Percentiles rank a stretch among this genome's conserved stretches.
These are phyloP conservation scores for Entelexis sorbosivorans DNA, from an alignment of 1,139 yeast genomes.

Conservation along the genomic window DNA sequence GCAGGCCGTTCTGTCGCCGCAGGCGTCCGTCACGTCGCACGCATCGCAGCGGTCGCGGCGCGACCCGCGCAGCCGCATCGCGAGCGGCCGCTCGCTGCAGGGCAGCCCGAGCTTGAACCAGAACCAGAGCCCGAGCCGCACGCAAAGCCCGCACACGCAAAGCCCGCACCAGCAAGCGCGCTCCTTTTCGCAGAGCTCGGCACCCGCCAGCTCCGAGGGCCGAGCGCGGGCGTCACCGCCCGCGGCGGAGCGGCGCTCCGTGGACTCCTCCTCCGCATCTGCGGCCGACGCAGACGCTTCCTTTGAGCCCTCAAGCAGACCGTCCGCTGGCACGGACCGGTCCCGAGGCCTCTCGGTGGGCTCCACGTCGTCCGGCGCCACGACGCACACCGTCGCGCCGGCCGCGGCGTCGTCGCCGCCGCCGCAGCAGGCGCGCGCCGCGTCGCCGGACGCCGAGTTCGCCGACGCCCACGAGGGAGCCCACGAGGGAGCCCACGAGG, in stretches of 20 bases:
- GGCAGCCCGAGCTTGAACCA: not conserved
- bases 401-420: slow-evolving; percentile 2
- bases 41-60: slow-evolving; percentile 10
- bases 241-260: not conserved
- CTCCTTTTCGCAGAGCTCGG: not conserved
- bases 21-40: slow-evolving; percentile 11
- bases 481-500: not conserved
- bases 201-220: not conserved
- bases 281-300: not conserved
- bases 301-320: not conserved
- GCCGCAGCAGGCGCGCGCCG: not conserved
- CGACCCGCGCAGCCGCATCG: slow-evolving; percentile 5
- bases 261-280: not conserved
- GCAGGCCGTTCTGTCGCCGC: slow-evolving; percentile 15
- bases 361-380: not conserved
- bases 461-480: slow-evolving; percentile 1
- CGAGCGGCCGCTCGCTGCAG: slow-evolving; percentile 1
- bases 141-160: not conserved
- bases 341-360: not conserved
- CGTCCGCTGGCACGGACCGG: slow-evolving; percentile 4
- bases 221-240: not conserved
- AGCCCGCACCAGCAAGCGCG: not conserved
- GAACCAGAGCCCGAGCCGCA: slow-evolving; percentile 1
- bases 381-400: not conserved
- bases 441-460: slow-evolving; percentile 2